Evolutionary conservation across 345 rosid genomes (phyloP).

Genomic region (Eucalyptus urophylla): DNA sequence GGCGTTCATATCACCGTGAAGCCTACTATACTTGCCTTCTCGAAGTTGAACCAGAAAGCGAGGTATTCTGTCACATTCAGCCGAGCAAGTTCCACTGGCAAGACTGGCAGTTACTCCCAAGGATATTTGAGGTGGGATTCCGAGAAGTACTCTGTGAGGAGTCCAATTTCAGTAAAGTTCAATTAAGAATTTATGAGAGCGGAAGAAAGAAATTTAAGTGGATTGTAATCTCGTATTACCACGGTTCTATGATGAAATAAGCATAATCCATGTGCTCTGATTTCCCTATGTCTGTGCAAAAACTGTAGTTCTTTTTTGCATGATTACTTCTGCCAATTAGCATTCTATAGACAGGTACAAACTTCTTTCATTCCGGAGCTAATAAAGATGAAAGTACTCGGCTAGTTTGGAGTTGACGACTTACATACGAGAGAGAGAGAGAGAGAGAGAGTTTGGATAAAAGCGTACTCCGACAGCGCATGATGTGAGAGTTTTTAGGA

Average conservation of each 20-base stretch:
- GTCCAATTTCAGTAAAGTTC: background rate
- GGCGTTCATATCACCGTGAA: background rate
- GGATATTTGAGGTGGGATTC: background rate
- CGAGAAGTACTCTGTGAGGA: background rate
- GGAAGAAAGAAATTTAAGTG: background rate
- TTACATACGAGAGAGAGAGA: too few relatives aligned
- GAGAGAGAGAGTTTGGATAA: too few relatives aligned
- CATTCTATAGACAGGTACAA: background rate
- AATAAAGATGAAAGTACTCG: background rate
- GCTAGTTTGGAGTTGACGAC: too few relatives aligned
- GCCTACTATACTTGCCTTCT: background rate
- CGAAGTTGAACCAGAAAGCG: background rate
- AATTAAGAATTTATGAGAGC: background rate
- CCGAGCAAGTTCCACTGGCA: background rate
- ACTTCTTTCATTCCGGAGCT: background rate
- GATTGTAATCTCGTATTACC: background rate
- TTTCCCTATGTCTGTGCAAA: background rate
- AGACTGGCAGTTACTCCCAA: background rate
- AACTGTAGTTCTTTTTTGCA: background rate
- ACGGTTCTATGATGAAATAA: background rate
- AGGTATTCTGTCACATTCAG: background rate
- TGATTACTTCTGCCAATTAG: background rate
- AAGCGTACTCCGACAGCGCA: too few relatives aligned
- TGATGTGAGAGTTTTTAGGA: background rate
- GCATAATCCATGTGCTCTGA: background rate